Base-by-base conservation (phyloP, 768 basidiomycete species). In the Leccinum boreale region DNA sequence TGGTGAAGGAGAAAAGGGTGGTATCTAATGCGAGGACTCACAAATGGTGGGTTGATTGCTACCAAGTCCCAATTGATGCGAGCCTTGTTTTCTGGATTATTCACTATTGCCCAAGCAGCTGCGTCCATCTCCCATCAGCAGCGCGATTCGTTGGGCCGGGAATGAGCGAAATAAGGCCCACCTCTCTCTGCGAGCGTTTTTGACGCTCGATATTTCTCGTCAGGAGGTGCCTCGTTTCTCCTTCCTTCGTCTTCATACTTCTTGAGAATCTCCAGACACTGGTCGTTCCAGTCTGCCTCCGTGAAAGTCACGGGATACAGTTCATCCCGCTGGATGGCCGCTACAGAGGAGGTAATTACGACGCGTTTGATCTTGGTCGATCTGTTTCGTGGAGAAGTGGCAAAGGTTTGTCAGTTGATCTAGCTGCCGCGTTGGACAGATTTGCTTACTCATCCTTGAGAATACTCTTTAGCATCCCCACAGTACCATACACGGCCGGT, bases 401-500 rank as follows among this genome's bases (percentile, higher is more conserved):
- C 9, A 39, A 19, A 42, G 39, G 4, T 42, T 17, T 5, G 10
- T 45, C 11, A 5, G 12, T n/a, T 10, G 2, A 29, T 52, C 17
- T n/a, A 3, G n/a, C 28, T 33, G 23, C 7, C 9, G 17, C 4
- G 5, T 23, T 31, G 15, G 2, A 45, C 19, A 15, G 10, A 60
- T 73, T 21, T 59, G 26, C 28, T 28, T 28, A 85, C 82, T 76
- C 79, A 61, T 82, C 66, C 67, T 83, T 85, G 55, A 80, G 67
- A 9, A 83, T 79, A 46, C 83, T 83, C 59, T 82, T 73, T 21
- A 93, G 73, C 14, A 92, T 75, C 7, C 83, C 78, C 1, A 81
- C 63, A 0, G 90, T 92, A 2, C 91, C 90, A 3, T 82, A 73
- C 6, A 92, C 81, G 23, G 91, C 91, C 9, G 92, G 91, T 17